Conservation (phyloP, 2,329 filamentous ascomycete genomes). For the Dactylonectria estremocensis region DNA sequence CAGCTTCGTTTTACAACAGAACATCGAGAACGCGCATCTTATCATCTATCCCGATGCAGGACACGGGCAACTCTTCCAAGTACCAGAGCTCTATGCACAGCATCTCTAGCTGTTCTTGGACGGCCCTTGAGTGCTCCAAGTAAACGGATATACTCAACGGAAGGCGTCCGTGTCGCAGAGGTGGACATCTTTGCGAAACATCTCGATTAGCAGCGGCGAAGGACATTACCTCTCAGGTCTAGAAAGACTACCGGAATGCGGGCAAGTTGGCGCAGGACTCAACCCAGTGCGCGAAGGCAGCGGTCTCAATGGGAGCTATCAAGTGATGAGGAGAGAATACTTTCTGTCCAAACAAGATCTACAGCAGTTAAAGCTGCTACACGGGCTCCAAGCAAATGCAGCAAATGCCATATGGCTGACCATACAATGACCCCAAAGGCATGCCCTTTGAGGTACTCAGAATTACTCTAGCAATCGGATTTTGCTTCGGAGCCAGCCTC, state of each 20-base stretch:
- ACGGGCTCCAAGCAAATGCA: neutral
- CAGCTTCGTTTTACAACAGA: neutral
- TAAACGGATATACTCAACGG: too few relatives aligned
- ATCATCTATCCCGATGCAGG: neutral
- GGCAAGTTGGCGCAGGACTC: neutral
- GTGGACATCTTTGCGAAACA: too few relatives aligned
- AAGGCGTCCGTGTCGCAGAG: too few relatives aligned
- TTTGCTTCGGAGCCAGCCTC: neutral
- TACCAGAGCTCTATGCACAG: neutral
- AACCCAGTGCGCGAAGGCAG: neutral
- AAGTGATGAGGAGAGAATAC: conserved; percentile 1
- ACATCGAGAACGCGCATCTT: too few relatives aligned
- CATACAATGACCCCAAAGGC: neutral
- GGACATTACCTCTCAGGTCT: neutral
- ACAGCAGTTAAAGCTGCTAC: neutral
- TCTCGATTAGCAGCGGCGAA: too few relatives aligned
- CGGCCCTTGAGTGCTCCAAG: neutral
- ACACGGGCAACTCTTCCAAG: neutral
- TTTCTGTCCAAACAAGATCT: conserved; percentile 2
- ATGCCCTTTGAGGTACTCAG: neutral
- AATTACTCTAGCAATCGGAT: neutral
- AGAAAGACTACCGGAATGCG: conserved; percentile 1
- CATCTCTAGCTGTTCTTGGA: neutral
- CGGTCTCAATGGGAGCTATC: conserved; percentile 4
- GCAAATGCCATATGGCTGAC: neutral